Evolutionary conservation across 2,329 filamentous ascomycete species (phyloP), one percentile per base, ranked within the genome.

Genomic region (Paraphoma chrysanthemicola): DNA sequence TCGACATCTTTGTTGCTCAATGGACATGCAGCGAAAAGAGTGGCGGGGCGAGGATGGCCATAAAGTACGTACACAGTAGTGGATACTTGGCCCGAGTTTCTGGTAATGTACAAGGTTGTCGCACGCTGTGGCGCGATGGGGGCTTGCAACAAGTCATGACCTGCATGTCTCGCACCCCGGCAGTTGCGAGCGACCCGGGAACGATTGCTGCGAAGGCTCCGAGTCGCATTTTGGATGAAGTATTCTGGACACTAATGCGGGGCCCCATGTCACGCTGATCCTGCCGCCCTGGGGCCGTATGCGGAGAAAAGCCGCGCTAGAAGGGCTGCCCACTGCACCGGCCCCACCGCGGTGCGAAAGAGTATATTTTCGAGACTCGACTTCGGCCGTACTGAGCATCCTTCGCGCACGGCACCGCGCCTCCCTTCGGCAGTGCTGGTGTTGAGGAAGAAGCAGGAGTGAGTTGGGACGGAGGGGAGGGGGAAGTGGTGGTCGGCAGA

Each of bases 1-100:
- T 51, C 4, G 66, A 59, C 67, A 71, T 72, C 16, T 11, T 43
- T 49, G n/a, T 1, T 39, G 17, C 23, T 18, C 10, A 18, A 23
- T 17, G 14, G 31, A 18, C 11, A 16, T 16, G 17, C 6, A 36
- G 23, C 28, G 9, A 46, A 16, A 46, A 14, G 29, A 46, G 31
- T 30, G 28, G 28, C 9, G n/a, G 4, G 4, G 16, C n/a, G 43
- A 14, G 14, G 23, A 5, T 5, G 5, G 23, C 23, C 23, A 23
- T 23, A 23, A 23, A 23, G 23, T 23, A 23, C 23, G 23, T 23
- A 23, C 23, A 23, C 23, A 23, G 23, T 5, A 23, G 23, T 28
- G 16, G 14, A 33, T 29, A 46, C 28, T 30, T 46, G 12, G 44
- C 23, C 28, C n/a, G n/a, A 16, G 28, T n/a, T 33, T 23, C 43